Base-by-base conservation (phyloP, 441 rosid species). In the Populus hybrid region DNA sequence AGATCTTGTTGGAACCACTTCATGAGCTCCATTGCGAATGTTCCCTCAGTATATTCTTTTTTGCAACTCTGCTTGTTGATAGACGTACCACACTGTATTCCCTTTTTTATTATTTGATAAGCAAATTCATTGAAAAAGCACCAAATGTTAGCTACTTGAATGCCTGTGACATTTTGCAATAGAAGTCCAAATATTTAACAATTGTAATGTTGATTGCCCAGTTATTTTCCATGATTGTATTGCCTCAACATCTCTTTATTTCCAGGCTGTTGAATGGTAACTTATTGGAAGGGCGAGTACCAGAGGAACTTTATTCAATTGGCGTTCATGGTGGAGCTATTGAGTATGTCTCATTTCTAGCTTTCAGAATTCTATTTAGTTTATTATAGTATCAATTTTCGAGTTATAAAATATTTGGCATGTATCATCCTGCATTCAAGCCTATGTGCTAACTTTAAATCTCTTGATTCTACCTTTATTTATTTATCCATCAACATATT, bases 291-390 rank as follows among this genome's bases (percentile, higher is more conserved):
- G 99, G 98, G 73, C 84, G 76, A 78, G 99, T 96, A 66, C 95
- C 97, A 11, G 98, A 88, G 81, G 92, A 90, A 76, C 87, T 96
- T 70, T 96, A 88, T 84, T 86, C 96, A 72, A 88, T 96, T 83
- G 94, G 95, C 80, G 91, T 96, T 82, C 98, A 90, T 74, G 99
- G 99, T 76, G 99, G 99, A 80, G 88, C 86, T 38, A 90, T 96
- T 32, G 95, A 96, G 99, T 96, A 90, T 23, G 98, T 87, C 73
- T 73, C 36, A 21, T 35, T 57, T 61, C 67, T 69, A 35, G 32
- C 61, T 69, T 35, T 66, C n/a, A 46, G 40, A 70, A 16, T 70
- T 50, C 57, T 50, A 21, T 69, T 26, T 73, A 40, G 32, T 73
- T 81, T 50, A 42, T 38, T 34, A 6, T 57, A 10, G 30, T 75